These are phyloP conservation scores for Choanephora cucurbitarum DNA, from an alignment of 371 early-diverging fungal species.

Conservation along the genomic window DNA sequence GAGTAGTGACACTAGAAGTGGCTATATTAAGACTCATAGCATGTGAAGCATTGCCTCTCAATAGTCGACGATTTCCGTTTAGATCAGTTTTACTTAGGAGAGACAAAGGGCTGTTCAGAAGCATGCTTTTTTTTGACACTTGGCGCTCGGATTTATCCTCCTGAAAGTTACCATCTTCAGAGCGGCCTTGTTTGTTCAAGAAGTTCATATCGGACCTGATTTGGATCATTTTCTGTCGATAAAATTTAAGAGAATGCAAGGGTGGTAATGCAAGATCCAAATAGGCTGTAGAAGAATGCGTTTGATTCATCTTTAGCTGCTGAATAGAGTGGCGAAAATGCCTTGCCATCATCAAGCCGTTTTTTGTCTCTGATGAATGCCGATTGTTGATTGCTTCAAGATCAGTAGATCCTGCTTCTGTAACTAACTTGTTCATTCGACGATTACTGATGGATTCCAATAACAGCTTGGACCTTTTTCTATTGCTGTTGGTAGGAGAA, in stretches of 20 bases:
- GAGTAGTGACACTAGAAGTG: no score
- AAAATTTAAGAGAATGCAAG: constrained; percentile 15
- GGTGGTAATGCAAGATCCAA: constrained; percentile 42
- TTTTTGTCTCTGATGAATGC: constrained; percentile 22
- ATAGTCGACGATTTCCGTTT: no score
- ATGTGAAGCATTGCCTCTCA: no score
- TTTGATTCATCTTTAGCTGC: constrained; percentile 25
- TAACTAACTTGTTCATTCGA: constrained; percentile 14
- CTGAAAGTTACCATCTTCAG: neutral
- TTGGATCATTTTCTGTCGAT: constrained; percentile 26
- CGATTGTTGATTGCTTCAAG: constrained; percentile 14
- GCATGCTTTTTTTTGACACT: neutral
- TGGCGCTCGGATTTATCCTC: neutral
- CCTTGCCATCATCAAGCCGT: constrained; percentile 19
- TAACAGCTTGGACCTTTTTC: constrained; percentile 18
- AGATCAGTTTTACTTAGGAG: no score
- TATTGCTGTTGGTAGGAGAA: neutral
- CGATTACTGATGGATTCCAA: constrained; percentile 25
- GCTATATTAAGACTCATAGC: no score
- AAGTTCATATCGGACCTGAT: constrained; percentile 13
- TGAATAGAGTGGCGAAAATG: constrained; percentile 22
- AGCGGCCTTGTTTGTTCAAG: constrained; percentile 7
- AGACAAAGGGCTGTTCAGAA: neutral
- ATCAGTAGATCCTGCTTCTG: constrained; percentile 1
- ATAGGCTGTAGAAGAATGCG: constrained; percentile 37